Evolutionary conservation across 2,329 filamentous ascomycete species (phyloP).

Genomic region (Didymella keratinophila): DNA sequence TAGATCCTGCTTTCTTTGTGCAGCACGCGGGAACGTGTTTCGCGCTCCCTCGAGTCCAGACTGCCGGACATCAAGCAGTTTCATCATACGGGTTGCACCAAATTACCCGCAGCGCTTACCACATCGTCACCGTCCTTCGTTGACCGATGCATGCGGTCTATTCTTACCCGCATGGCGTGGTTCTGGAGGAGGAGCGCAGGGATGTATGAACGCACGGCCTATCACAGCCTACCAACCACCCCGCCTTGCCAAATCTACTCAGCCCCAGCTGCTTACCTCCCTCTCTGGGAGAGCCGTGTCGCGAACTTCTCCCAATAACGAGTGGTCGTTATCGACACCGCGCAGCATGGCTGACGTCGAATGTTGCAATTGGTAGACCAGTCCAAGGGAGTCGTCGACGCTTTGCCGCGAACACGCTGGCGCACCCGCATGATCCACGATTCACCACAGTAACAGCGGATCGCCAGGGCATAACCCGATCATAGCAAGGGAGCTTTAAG

Average conservation of each 20-base stretch:
- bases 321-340: slow-evolving; percentile 16
- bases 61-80: slow-evolving; percentile 13
- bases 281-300: slow-evolving; percentile 10
- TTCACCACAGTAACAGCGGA: slow-evolving; percentile 28
- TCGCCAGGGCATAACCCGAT: slow-evolving; percentile 29
- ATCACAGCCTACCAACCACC: slow-evolving; percentile 25
- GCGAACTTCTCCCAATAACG: slow-evolving; percentile 13
- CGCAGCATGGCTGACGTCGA: slow-evolving; percentile 25
- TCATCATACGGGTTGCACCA: slow-evolving; percentile 18
- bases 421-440: slow-evolving; percentile 27
- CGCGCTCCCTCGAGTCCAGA: slow-evolving; percentile 23
- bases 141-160: slow-evolving; percentile 28
- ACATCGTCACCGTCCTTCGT: slow-evolving; percentile 26
- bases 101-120: slow-evolving; percentile 21
- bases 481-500: slow-evolving; percentile 29
- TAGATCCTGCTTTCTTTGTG: slow-evolving; percentile 10
- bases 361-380: slow-evolving; percentile 13
- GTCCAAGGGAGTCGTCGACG: slow-evolving; percentile 15
- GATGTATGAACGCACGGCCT: slow-evolving; percentile 26
- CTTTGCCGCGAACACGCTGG: slow-evolving; percentile 22
- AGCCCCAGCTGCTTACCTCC: slow-evolving; percentile 36
- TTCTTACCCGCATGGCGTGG: slow-evolving; percentile 22
- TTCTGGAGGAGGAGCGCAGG: slow-evolving; percentile 20
- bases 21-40: slow-evolving; percentile 25
- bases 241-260: slow-evolving; percentile 31